phyloP scores from a whole-genome alignment of 1,284 basidiomycete genomes.

The Cutaneotrichosporon sp. region DNA sequence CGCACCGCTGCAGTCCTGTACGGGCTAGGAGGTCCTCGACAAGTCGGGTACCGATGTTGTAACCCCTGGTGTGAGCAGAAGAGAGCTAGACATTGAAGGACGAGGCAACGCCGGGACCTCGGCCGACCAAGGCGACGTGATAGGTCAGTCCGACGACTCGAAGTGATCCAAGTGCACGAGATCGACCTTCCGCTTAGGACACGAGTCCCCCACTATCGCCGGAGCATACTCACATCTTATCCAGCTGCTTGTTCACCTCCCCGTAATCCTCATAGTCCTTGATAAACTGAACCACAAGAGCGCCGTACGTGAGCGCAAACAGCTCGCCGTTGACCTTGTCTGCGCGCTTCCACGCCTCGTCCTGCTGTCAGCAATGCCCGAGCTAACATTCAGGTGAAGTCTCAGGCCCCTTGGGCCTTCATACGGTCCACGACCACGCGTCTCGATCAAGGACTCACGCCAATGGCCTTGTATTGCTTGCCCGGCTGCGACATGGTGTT shows the following conservation, averaged over 20 bases:
- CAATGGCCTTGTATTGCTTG: constrained; percentile 48
- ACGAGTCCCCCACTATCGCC: no score
- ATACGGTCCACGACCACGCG: no score
- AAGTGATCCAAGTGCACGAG: no score
- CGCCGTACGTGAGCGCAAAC: constrained; percentile 95
- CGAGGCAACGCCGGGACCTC: no score
- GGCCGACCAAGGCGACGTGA: no score
- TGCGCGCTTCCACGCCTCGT: constrained; percentile 87
- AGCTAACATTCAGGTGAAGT: no score
- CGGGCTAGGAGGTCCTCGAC: constrained; percentile 97
- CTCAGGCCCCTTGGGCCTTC: no score
- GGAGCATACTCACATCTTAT: constrained; percentile 57
- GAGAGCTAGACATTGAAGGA: no score
- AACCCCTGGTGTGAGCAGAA: constrained; percentile 71
- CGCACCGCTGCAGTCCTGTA: constrained; percentile 75
- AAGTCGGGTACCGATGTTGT: constrained; percentile 92
- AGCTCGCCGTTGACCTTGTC: constrained; percentile 97
- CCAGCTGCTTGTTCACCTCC: constrained; percentile 65
- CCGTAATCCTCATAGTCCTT: constrained; percentile 98
- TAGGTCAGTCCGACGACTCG: no score
- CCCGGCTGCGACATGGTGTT: constrained; percentile 16
- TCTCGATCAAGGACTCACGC: no score
- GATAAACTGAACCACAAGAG: constrained; percentile 94
- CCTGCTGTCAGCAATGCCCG: constrained; percentile 49
- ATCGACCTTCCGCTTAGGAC: no score